phyloP scores from a whole-genome alignment of 1,139 yeast species.

The Eremothecium cymbalariae region DNA sequence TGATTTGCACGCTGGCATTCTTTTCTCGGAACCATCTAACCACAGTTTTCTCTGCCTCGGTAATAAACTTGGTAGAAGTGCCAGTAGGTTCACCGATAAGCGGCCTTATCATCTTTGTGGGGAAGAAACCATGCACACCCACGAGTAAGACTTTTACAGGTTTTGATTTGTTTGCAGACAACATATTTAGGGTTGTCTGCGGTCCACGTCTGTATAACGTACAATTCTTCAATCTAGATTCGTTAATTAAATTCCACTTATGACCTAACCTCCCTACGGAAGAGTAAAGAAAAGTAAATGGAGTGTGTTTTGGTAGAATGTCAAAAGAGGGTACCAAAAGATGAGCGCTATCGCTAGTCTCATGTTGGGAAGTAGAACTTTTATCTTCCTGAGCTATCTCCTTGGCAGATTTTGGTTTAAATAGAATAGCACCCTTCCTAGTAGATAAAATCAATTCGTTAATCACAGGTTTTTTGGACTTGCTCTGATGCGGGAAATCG shows the following conservation, averaged over 20 bases:
- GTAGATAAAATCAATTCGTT: constrained; percentile 22
- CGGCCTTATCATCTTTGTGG: constrained; percentile 76
- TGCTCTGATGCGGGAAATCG: constrained; percentile 5
- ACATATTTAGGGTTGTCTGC: constrained; percentile 13
- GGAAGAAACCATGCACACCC: constrained; percentile 95
- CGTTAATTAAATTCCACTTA: constrained; percentile 18
- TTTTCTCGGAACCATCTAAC: constrained; percentile 60
- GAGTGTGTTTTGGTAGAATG: constrained; percentile 21
- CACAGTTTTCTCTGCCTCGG: constrained; percentile 75
- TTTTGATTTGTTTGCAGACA: constrained; percentile 18
- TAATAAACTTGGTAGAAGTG: constrained; percentile 77
- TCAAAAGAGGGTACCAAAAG: constrained; percentile 29
- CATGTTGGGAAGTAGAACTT: too few relatives aligned
- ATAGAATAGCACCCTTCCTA: constrained; percentile 18
- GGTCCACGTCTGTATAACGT: constrained; percentile 22
- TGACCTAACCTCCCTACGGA: constrained; percentile 15
- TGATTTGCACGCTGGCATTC: constrained; percentile 52
- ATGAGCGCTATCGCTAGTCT: constrained; percentile 22
- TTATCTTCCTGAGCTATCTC: constrained; percentile 13
- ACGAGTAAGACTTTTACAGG: constrained; percentile 45
- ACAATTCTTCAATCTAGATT: constrained; percentile 14
- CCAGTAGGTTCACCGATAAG: constrained; percentile 91
- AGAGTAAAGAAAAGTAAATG: constrained; percentile 20
- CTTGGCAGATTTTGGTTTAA: constrained; percentile 14
- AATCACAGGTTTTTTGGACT: constrained; percentile 12